A percentile compares a stretch with the other conserved stretches of the same genome.
phyloP scores from a whole-genome alignment of 495 filamentous ascomycete genomes.

The Neurospora intermedia region DNA sequence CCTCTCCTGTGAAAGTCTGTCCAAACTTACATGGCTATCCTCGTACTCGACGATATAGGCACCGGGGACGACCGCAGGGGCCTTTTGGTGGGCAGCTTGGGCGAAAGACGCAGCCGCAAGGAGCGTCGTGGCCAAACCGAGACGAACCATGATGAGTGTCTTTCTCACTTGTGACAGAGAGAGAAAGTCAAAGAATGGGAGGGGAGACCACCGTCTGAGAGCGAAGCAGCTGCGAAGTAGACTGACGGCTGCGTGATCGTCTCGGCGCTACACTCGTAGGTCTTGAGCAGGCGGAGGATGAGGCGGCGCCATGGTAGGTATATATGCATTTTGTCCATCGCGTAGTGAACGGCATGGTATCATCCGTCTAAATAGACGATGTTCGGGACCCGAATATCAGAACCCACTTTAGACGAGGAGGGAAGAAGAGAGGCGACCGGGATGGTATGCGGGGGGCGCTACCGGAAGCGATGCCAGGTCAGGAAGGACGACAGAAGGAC shows the following conservation, averaged over 20 bases:
- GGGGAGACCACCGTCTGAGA: neutral
- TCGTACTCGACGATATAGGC: conserved; percentile 42
- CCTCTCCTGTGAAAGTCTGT: neutral
- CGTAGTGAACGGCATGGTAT: neutral
- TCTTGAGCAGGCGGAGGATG: neutral
- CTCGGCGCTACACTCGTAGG: neutral
- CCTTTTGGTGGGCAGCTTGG: conserved; percentile 15
- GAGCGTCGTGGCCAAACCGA: conserved; percentile 19
- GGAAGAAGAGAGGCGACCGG: neutral
- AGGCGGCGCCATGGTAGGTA: neutral
- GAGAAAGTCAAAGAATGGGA: neutral
- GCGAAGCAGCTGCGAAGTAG: neutral
- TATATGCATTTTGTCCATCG: neutral
- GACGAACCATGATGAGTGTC: conserved; percentile 15
- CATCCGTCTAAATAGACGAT: neutral
- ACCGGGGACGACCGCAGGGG: conserved; percentile 23
- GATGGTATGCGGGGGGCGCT: neutral
- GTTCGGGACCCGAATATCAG: neutral
- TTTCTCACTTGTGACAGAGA: neutral
- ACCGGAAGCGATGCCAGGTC: neutral
- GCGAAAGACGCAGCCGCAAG: conserved; percentile 23
- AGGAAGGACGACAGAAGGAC: neutral
- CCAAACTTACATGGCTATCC: conserved; percentile 28
- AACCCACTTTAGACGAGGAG: neutral
- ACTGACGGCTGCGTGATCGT: neutral